These are phyloP conservation scores for Antarctomyces pellizariae DNA, from an alignment of 495 filamentous ascomycete genomes.

Conservation along the genomic window DNA sequence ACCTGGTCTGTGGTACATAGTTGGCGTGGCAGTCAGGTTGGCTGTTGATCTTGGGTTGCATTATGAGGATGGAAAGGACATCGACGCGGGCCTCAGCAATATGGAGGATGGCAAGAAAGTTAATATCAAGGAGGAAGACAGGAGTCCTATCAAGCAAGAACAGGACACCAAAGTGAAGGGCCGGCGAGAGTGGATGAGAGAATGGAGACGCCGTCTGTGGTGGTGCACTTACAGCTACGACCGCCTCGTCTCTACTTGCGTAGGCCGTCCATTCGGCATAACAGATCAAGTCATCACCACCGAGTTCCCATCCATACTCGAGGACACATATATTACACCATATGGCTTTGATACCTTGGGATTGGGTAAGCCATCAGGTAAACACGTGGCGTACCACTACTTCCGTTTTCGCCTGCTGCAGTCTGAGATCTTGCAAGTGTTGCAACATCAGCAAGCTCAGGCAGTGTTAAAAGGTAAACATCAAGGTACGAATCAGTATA, in stretches of 20 bases:
- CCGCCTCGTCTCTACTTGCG: constrained; percentile 73
- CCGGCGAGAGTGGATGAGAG: constrained; percentile 63
- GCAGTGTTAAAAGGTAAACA: constrained; percentile 26
- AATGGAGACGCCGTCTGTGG: constrained; percentile 73
- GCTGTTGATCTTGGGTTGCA: constrained; percentile 84
- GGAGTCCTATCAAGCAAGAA: constrained; percentile 10
- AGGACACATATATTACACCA: constrained; percentile 76
- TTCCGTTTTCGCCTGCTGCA: constrained; percentile 79
- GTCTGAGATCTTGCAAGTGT: constrained; percentile 83
- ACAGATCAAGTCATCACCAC: constrained; percentile 86
- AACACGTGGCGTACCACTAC: constrained; percentile 75
- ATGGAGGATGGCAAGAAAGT: constrained; percentile 3
- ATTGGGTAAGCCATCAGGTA: constrained; percentile 45
- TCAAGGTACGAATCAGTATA: constrained; percentile 42
- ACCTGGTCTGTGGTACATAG: constrained; percentile 90
- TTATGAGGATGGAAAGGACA: constrained; percentile 66
- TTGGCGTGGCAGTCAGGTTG: constrained; percentile 73
- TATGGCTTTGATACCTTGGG: constrained; percentile 35
- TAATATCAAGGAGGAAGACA: constrained; percentile 12
- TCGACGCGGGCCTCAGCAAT: constrained; percentile 20
- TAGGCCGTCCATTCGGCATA: constrained; percentile 82
- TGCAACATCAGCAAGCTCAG: constrained; percentile 71
- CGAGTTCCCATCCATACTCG: constrained; percentile 70
- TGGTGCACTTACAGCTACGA: constrained; percentile 95
- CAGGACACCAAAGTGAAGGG: constrained; percentile 31